Base-by-base conservation (phyloP, 106 monocot species). In the Chionographis japonica region DNA sequence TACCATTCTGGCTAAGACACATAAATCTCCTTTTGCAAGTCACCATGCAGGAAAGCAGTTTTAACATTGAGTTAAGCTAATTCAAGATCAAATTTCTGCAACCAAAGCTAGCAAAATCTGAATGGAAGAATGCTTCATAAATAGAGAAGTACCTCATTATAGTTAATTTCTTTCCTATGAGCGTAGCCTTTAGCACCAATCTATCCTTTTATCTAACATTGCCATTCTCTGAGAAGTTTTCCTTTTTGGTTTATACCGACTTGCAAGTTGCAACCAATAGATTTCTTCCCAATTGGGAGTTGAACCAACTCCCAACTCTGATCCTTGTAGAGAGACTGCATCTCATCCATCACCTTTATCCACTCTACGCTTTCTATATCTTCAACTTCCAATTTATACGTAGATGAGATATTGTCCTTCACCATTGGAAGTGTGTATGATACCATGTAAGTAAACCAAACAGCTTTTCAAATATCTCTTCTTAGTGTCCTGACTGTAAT, bases 221-320 rank as follows among this genome's bases (percentile, higher is more conserved):
- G 7, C 3, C 12, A 5, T 8, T 17, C 57, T 19, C 17, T 57
- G n/a, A 18, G 17, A 2, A 17, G 15, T 16, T 13, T 5, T 16
- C 6, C 37, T 61, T 4, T 36, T 61, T 7, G 27, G 61, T 61
- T 36, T 61, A 61, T 11, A 61, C 37, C 61, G 35, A 61, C 16
- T 37, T 61, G 61, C 61, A 61, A 61, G 4, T 37, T 61, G 61
- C 61, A 61, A 8, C 37, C 61, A 37, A 61, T 37, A 12, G 37
- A 8, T 12, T 12, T 61, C 38, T 39, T 36, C 27, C 16, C 3
- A 2, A 7, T 6, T 18, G 10, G 61, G 8, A 19, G 37, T 61
- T 61, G 12, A 37, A 37, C 27, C 16, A 0, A 5, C 10, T 37
- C 27, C 27, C 0, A 27, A 27, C 27, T 27, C 27, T 27, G 27